Evolutionary conservation across 108 stramenopile species (phyloP).

Genomic region (Nitzschia putrida): DNA sequence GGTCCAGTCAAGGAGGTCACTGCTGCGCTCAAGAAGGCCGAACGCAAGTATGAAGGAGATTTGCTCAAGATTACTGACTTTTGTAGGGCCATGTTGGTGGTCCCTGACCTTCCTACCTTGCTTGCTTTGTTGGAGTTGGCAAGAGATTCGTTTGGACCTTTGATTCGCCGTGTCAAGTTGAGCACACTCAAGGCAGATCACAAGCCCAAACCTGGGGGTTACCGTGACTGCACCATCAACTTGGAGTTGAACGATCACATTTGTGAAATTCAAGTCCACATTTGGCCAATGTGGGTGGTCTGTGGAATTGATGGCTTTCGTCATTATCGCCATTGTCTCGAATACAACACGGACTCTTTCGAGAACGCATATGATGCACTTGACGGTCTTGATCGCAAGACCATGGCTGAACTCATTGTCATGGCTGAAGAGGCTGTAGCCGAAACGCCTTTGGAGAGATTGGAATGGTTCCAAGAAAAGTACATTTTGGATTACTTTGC

Average conservation of each 20-base stretch:
- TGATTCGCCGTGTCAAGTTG: conserved; percentile 85
- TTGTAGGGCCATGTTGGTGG: conserved; percentile 79
- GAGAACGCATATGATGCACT: conserved; percentile 79
- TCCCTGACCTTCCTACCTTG: conserved; percentile 80
- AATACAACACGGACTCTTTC: conserved; percentile 87
- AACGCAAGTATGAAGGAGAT: conserved; percentile 84
- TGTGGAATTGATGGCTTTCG: conserved; percentile 89
- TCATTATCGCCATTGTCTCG: conserved; percentile 86
- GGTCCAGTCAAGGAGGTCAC: conserved; percentile 78
- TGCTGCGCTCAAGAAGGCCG: conserved; percentile 81
- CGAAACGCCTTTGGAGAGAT: conserved; percentile 77
- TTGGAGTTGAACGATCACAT: conserved; percentile 84
- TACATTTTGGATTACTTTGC: conserved; percentile 89
- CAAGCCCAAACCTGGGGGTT: conserved; percentile 72
- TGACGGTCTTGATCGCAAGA: conserved; percentile 85
- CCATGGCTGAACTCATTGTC: conserved; percentile 85
- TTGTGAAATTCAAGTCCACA: conserved; percentile 86
- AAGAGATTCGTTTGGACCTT: conserved; percentile 80
- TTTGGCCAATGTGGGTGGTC: conserved; percentile 87
- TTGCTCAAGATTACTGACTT: conserved; percentile 83
- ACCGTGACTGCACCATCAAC: conserved; percentile 86
- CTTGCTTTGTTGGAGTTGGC: conserved; percentile 83
- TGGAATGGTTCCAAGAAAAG: conserved; percentile 91
- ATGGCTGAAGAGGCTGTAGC: conserved; percentile 91
- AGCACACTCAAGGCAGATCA: conserved; percentile 69